Evolutionary conservation across 495 filamentous ascomycete species (phyloP).

Genomic region (Lineolata rhizophorae): DNA sequence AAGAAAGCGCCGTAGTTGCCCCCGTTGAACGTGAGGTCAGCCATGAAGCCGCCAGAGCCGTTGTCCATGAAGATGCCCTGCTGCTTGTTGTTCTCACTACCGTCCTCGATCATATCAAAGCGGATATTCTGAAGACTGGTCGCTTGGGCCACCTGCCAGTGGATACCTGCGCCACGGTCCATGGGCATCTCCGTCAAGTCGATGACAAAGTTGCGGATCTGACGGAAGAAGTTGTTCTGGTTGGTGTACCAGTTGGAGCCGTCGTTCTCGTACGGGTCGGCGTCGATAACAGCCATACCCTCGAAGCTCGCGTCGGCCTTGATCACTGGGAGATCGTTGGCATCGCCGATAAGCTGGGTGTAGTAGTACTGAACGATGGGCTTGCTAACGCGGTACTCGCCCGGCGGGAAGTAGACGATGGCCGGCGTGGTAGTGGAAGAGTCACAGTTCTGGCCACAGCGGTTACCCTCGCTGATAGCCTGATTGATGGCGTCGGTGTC

Average conservation of each 20-base stretch:
- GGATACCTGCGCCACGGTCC: conserved; percentile 45
- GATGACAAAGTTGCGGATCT: conserved; percentile 84
- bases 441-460: conserved; percentile 29
- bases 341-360: conserved; percentile 46
- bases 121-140: conserved; percentile 41
- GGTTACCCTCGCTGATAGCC: conserved; percentile 23
- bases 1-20: conserved; percentile 25
- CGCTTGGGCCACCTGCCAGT: conserved; percentile 96
- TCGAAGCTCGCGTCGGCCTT: conserved; percentile 50
- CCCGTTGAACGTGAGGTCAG: conserved; percentile 24
- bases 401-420: conserved; percentile 33
- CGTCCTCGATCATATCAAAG: conserved; percentile 24
- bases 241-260: conserved; percentile 65
- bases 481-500: conserved; percentile 32
- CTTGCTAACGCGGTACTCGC: conserved; percentile 35
- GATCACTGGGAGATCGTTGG: conserved; percentile 43
- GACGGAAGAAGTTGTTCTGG: conserved; percentile 97
- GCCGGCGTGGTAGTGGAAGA: conserved; percentile 25
- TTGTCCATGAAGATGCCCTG: conserved; percentile 65
- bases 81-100: conserved; percentile 11
- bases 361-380: conserved; percentile 43
- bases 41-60: conserved; percentile 36
- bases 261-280: conserved; percentile 53
- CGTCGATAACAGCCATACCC: conserved; percentile 79
- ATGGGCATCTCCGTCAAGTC: conserved; percentile 52